Percentiles rank a stretch among this genome's conserved stretches.
These are phyloP conservation scores for Penicillium pulvis DNA, from an alignment of 495 filamentous ascomycete genomes.

Conservation along the genomic window DNA sequence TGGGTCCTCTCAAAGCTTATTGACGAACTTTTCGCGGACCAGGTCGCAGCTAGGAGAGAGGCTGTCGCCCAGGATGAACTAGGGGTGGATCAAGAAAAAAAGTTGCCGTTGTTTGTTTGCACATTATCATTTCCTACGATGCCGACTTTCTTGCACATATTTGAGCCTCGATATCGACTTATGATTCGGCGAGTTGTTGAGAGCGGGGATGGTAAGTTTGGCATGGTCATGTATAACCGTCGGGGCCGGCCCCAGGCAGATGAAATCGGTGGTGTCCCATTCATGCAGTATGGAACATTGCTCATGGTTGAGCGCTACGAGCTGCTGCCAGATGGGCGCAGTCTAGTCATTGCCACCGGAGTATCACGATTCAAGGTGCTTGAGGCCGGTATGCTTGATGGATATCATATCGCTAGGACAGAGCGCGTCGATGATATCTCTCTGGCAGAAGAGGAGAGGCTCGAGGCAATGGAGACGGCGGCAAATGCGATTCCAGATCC, in stretches of 20 bases:
- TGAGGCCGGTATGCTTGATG: slow-evolving; percentile 65
- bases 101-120: slow-evolving; percentile 78
- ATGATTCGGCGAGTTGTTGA: slow-evolving; percentile 83
- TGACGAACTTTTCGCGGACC: slow-evolving; percentile 64
- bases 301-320: slow-evolving; percentile 73
- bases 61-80: slow-evolving; percentile 52
- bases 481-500: slow-evolving; percentile 19
- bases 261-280: slow-evolving; percentile 57
- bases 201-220: slow-evolving; percentile 68
- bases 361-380: slow-evolving; percentile 72
- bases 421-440: slow-evolving; percentile 78
- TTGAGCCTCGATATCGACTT: slow-evolving; percentile 84
- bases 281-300: slow-evolving; percentile 77
- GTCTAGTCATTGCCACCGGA: slow-evolving; percentile 74
- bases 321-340: slow-evolving; percentile 75
- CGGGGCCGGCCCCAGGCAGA: slow-evolving; percentile 51
- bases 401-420: slow-evolving; percentile 72
- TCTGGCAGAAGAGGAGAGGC: slow-evolving; percentile 75
- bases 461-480: slow-evolving; percentile 65
- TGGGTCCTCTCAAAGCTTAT: slow-evolving; percentile 60
- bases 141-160: slow-evolving; percentile 86
- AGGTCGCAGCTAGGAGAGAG: slow-evolving; percentile 58
- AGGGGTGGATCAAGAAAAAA: slow-evolving; percentile 53
- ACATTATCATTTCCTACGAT: slow-evolving; percentile 78
- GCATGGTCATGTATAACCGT: slow-evolving; percentile 78